These are phyloP conservation scores for Arthrobotrys megalospora DNA, from an alignment of 2,329 filamentous ascomycete genomes.

Conservation along the genomic window DNA sequence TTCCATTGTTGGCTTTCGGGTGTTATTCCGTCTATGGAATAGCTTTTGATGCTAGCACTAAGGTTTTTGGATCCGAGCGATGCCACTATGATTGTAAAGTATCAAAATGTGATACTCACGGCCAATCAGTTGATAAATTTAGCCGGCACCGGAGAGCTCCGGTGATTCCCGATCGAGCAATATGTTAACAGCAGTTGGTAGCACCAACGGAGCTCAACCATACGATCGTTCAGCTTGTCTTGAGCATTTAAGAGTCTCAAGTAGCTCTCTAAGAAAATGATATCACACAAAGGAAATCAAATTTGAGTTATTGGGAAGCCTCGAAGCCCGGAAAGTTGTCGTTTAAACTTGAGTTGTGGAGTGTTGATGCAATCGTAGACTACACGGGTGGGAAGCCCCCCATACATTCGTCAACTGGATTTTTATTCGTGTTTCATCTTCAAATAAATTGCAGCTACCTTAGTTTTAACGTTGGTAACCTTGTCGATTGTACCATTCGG, in stretches of 20 bases:
- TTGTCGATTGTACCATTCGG: slow-evolving; percentile 41
- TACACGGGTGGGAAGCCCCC: neutral
- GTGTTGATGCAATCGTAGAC: too few relatives aligned
- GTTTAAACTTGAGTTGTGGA: neutral
- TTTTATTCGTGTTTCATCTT: slow-evolving; percentile 41
- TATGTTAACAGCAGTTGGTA: neutral
- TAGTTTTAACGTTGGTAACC: slow-evolving; percentile 26
- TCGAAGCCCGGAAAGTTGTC: too few relatives aligned
- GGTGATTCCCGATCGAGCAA: neutral
- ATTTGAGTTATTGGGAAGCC: too few relatives aligned
- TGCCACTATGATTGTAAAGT: neutral
- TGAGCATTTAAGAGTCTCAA: neutral
- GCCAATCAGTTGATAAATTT: neutral
- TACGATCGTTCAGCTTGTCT: slow-evolving; percentile 17
- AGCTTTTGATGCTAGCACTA: neutral
- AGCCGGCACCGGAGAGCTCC: slow-evolving; percentile 15
- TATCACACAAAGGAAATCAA: too few relatives aligned
- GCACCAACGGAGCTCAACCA: neutral
- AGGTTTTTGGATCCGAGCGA: neutral
- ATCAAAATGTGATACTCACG: neutral
- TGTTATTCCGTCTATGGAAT: slow-evolving; percentile 36
- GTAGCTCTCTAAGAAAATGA: too few relatives aligned
- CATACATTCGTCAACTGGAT: slow-evolving; percentile 5
- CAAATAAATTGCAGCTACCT: slow-evolving; percentile 46
- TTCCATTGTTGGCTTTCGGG: slow-evolving; percentile 36